Base-by-base conservation (phyloP, 305 asterid genomes). In the Fraxinus baroniana region DNA sequence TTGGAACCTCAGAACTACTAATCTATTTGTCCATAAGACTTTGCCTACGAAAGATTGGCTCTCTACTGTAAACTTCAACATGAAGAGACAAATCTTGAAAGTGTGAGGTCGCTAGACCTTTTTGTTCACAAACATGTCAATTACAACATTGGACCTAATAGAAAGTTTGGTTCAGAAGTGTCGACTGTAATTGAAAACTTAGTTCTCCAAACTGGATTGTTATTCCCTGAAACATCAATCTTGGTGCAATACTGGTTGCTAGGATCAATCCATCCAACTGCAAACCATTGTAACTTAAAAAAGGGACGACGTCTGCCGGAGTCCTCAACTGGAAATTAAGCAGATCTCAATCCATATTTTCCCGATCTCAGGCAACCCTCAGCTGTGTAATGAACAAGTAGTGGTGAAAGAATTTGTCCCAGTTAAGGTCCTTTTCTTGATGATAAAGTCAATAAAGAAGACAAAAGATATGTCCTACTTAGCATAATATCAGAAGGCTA, bases 251-350 rank as follows among this genome's bases (percentile, higher is more conserved):
- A 94, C 81, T 94, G 90, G 79, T 84, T 83, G 57, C 83, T 86
- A 7, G 93, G 87, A 82, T 90, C 90, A 78, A 93, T 86, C 97
- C 97, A 93, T 32, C 94, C 96, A 71, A 92, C 95, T 5, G 94
- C 94, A 80, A 71, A 94, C 95, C 97, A 93, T 75, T 93, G 96
- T 39, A 87, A 89, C 91, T 90, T 91, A 90, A 90, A 92, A 39
- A 91, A 28, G 80, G 26, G 91, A 78, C 2, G 91, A 88, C 5
- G 84, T 82, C 41, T 91, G 90, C 41, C 73, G 84, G 7, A 93
- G 93, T 49, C 94, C 96, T 33, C 97, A 84, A 2, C 89, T 96
- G 6, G 98, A 91, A 66, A 92, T 86, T 83, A 93, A 80, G 89
- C 97, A 89, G 78, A 90, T 84, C 85, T 94, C 96, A 70, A 94